A percentile compares a stretch with the other conserved stretches of the same genome.
Evolutionary conservation across 345 rosid species (phyloP).

Genomic region (Pugionium cornutum): DNA sequence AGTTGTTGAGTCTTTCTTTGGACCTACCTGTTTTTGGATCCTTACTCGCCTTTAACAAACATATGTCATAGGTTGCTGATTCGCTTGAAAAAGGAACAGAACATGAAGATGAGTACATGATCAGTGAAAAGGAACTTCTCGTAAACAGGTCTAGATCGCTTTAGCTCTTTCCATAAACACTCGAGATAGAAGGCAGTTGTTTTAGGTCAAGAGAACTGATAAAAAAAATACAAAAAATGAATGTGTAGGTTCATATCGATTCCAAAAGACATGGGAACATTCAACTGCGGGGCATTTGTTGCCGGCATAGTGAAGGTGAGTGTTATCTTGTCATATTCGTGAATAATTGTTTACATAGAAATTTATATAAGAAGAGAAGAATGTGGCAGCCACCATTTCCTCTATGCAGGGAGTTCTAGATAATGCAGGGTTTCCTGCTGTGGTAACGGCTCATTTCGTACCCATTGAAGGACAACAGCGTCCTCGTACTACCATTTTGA

Average conservation of each 20-base stretch:
- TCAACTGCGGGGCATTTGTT: constrained; percentile 98
- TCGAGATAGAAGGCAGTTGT: not conserved
- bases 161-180: not conserved
- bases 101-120: constrained; percentile 99
- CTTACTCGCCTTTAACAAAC: not conserved
- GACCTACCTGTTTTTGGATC: constrained; percentile 10
- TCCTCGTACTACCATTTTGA: constrained; percentile 94
- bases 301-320: constrained; percentile 96
- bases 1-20: constrained; percentile 3
- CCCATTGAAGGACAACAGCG: constrained; percentile 98
- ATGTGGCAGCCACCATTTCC: not conserved
- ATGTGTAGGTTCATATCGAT: constrained; percentile 77
- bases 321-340: constrained; percentile 4
- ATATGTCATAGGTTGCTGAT: constrained; percentile 69
- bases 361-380: constrained; percentile 3
- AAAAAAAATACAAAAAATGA: not conserved
- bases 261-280: constrained; percentile 98
- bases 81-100: constrained; percentile 99
- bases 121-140: constrained; percentile 96
- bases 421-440: constrained; percentile 89
- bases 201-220: not conserved
- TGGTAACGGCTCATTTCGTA: constrained; percentile 97
- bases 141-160: constrained; percentile 68
- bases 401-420: constrained; percentile 84
- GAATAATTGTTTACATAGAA: not conserved